Base-by-base conservation (phyloP, 2,329 filamentous ascomycete genomes). In the Apiospora kogelbergensis region DNA sequence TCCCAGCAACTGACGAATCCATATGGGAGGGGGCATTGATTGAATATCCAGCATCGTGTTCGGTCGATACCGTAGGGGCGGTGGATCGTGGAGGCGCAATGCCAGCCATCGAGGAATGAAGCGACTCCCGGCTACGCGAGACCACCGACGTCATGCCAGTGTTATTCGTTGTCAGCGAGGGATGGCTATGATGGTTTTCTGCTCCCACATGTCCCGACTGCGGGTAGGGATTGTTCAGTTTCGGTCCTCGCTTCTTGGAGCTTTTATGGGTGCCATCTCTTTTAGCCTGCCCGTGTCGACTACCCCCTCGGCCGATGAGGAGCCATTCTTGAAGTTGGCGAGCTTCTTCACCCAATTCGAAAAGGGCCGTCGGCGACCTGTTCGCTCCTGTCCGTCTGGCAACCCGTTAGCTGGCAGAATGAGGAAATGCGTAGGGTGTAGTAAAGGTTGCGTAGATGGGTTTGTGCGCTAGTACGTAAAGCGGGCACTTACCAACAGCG, bases 301-400 rank as follows among this genome's bases (percentile, higher is more conserved):
- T 80, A 74, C 76, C 70, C 85, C 85, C 70, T 89, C 86, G 72
- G 87, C 84, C 72, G 87, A 89, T 41, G 90, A 92, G 5, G 90
- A 90, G 68, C 84, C 86, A 68, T 78, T 80, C 80, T 97, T 98
- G 81, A 97, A 91, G 79, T 91, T 95, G 71, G 94, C 91, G 69
- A 98, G 88, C 77, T 95, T 95, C 85, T 95, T 97, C 85, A 99
- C 94, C 92, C 95, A 97, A 74, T 91, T 93, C 63, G 95, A 89
- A 78, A 98, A 98, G 30, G 95, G 95, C 72, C 93, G 90, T 75
- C 94, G 91, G 73, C 94, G 92, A 75, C 88, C 88, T 77, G 81
- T 74, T 73, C 86, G 83, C 73, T 84, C 83, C 73, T 90, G 85
- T 73, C 90, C 88, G 80, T 94, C 92, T 94, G 81, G 22, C 74